A percentile compares a stretch with the other conserved stretches of the same genome.
Conservation (phyloP, 225 moss, liverwort and hornwort species). For the Physcomitrellopsis africana region DNA sequence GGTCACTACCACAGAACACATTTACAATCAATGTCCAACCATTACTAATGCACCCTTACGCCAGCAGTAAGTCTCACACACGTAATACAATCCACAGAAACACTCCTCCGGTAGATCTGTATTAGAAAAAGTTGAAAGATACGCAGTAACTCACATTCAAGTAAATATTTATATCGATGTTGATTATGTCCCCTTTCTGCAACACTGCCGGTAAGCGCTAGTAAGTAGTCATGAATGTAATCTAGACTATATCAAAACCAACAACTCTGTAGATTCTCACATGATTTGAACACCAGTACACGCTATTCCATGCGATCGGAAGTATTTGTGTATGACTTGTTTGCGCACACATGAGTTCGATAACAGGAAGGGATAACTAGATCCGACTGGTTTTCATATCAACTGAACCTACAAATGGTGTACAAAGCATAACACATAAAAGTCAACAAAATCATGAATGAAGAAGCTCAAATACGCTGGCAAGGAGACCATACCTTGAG, state of each 20-base stretch:
- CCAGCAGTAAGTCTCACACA: not conserved
- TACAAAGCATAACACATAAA: not conserved
- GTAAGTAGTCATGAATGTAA: conserved; percentile 21
- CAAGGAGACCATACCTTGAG: conserved; percentile 57
- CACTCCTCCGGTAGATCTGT: not conserved
- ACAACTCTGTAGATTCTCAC: not conserved
- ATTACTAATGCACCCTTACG: conserved; percentile 10
- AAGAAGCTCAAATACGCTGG: not conserved
- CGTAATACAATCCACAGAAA: not conserved
- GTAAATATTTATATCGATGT: conserved; percentile 78
- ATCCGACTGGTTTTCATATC: not conserved
- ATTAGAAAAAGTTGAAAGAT: not conserved
- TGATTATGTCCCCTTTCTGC: conserved; percentile 94
- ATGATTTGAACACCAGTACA: conserved; percentile 12
- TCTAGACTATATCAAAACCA: not conserved
- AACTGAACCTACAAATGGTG: conserved; percentile 8
- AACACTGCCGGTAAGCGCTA: conserved; percentile 35
- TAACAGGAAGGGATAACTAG: not conserved
- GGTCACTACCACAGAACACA: not conserved
- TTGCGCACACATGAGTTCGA: not conserved
- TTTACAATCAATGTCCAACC: conserved; percentile 11
- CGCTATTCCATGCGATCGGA: not conserved
- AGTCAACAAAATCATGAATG: not conserved
- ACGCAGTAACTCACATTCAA: conserved; percentile 67
- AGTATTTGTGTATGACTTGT: not conserved